These are phyloP conservation scores for Torulaspora microellipsoides DNA, from an alignment of 805 yeast species.

Conservation along the genomic window DNA sequence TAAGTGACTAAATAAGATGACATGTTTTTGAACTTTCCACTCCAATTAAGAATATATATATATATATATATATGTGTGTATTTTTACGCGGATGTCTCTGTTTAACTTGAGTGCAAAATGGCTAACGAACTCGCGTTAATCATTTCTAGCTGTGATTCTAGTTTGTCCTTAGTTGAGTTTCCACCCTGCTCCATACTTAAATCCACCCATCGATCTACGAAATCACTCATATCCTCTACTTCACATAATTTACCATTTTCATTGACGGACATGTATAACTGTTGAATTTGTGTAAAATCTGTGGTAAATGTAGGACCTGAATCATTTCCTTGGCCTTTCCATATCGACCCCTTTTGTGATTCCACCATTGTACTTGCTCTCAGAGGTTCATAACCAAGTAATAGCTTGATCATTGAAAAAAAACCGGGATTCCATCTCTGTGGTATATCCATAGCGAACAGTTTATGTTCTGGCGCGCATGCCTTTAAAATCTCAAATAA, in stretches of 20 bases:
- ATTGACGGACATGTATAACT: slow-evolving; percentile 19
- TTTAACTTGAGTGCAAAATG: slow-evolving; percentile 5
- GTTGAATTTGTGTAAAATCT: slow-evolving; percentile 20
- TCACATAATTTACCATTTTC: slow-evolving; percentile 16
- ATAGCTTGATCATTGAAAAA: slow-evolving; percentile 7
- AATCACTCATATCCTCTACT: slow-evolving; percentile 19
- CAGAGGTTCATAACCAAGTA: slow-evolving; percentile 5
- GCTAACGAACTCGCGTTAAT: slow-evolving; percentile 10
- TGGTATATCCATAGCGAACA: slow-evolving; percentile 27
- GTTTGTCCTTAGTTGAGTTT: slow-evolving; percentile 3
- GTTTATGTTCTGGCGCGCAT: slow-evolving; percentile 25
- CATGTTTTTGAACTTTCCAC: too few relatives aligned
- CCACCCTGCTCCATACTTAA: slow-evolving; percentile 3
- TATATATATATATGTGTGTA: neutral
- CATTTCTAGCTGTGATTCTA: slow-evolving; percentile 10
- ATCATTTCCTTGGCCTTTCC: slow-evolving; percentile 1
- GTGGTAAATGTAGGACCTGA: slow-evolving; percentile 9
- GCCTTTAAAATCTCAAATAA: slow-evolving; percentile 21
- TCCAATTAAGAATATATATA: neutral
- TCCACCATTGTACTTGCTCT: slow-evolving; percentile 13
- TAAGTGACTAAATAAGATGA: too few relatives aligned
- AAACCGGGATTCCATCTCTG: slow-evolving; percentile 17
- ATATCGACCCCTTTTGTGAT: slow-evolving; percentile 7
- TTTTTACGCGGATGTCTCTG: neutral
- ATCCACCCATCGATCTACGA: slow-evolving; percentile 27